A percentile compares a stretch with the other conserved stretches of the same genome.
These are phyloP conservation scores for Mortierella sp. DNA, from an alignment of 371 early-diverging fungal species.

Conservation along the genomic window DNA sequence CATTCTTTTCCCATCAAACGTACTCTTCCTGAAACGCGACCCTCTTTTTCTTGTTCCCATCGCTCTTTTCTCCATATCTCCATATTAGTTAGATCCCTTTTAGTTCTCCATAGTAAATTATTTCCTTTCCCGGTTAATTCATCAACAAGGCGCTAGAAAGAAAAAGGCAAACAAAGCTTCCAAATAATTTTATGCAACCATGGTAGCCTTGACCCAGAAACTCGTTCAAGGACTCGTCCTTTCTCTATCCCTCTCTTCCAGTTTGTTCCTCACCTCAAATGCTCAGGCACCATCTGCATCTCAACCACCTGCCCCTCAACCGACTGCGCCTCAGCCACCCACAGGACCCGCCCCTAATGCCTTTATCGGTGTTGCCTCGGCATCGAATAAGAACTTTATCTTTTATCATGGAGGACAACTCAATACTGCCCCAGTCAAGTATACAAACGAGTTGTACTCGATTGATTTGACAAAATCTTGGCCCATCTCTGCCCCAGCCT, in stretches of 20 bases:
- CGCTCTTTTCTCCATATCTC: not conserved
- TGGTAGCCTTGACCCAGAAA: slow-evolving; percentile 17
- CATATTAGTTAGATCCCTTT: not conserved
- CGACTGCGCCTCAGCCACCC: slow-evolving; percentile 9
- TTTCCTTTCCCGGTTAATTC: slow-evolving; percentile 15
- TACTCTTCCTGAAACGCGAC: too few relatives aligned
- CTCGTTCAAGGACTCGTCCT: slow-evolving; percentile 33
- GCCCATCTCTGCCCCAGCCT: slow-evolving; percentile 19
- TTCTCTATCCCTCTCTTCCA: slow-evolving; percentile 25
- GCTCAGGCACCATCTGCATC: slow-evolving; percentile 15
- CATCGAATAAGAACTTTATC: slow-evolving; percentile 16
- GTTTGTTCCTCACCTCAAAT: slow-evolving; percentile 9
- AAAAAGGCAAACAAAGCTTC: slow-evolving; percentile 33
- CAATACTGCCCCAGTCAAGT: not conserved
- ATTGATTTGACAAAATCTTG: slow-evolving; percentile 40
- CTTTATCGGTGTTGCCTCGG: slow-evolving; percentile 26
- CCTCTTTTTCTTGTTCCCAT: too few relatives aligned
- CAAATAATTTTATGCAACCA: not conserved
- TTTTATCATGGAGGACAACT: slow-evolving; percentile 42
- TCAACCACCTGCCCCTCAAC: not conserved
- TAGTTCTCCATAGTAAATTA: not conserved
- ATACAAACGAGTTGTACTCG: slow-evolving; percentile 23
- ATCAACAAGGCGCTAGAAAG: slow-evolving; percentile 15
- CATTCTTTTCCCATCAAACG: not conserved
- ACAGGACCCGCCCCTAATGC: slow-evolving; percentile 14